These are phyloP conservation scores for Asterella californica DNA, from an alignment of 225 moss, liverwort and hornwort genomes.

Conservation along the genomic window DNA sequence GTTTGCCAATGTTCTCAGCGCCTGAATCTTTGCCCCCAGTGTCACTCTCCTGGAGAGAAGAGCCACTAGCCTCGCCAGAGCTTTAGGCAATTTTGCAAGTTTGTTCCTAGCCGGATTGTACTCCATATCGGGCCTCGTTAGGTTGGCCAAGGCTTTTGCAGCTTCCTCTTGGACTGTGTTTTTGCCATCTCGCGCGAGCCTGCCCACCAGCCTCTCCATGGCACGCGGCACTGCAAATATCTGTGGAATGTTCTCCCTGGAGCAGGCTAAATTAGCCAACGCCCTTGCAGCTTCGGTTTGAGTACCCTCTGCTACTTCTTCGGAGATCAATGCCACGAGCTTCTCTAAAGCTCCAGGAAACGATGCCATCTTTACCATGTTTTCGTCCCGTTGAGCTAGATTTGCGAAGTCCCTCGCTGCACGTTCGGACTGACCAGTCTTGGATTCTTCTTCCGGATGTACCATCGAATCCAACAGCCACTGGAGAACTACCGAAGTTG, in stretches of 20 bases:
- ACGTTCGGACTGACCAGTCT: not conserved
- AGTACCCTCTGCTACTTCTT: not conserved
- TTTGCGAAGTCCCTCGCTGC: conserved; percentile 1
- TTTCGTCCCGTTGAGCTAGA: not conserved
- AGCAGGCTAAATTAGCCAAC: not conserved
- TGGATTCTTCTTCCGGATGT: not conserved
- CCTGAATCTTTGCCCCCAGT: not conserved
- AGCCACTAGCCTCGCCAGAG: not conserved
- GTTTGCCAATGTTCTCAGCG: not conserved
- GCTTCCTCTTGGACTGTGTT: not conserved
- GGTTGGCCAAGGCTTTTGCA: conserved; percentile 9
- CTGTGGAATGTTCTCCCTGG: not conserved
- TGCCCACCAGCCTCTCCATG: not conserved
- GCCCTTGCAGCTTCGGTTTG: conserved; percentile 7
- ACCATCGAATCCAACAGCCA: not conserved
- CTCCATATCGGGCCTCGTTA: conserved; percentile 2
- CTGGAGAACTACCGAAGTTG: not conserved
- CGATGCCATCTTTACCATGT: not conserved
- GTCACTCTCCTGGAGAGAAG: conserved; percentile 1
- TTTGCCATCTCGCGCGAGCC: not conserved
- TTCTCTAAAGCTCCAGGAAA: conserved; percentile 12
- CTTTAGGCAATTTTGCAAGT: not conserved
- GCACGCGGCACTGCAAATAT: not conserved
- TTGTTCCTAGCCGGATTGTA: not conserved
- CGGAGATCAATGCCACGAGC: not conserved